phyloP scores from a whole-genome alignment of 768 basidiomycete genomes.

The Leccinum obscurum region DNA sequence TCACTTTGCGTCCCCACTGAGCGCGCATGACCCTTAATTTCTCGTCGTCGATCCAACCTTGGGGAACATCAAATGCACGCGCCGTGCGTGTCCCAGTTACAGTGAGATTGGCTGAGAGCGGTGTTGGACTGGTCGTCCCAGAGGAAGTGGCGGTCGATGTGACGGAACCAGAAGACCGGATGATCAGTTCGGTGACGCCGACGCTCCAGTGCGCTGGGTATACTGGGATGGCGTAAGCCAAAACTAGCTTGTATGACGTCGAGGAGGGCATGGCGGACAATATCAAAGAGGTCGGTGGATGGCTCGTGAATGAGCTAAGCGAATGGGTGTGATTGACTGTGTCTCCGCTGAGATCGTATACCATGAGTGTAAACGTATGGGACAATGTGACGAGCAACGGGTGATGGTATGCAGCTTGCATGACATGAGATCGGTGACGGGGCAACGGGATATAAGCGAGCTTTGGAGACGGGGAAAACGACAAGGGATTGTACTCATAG shows the following conservation, averaged over 20 bases:
- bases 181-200: conserved; percentile 74
- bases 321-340: conserved; percentile 60
- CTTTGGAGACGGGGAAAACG: conserved; percentile 40
- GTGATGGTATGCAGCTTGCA: conserved; percentile 74
- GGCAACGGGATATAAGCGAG: conserved; percentile 49
- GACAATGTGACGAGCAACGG: conserved; percentile 76
- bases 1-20: conserved; percentile 78
- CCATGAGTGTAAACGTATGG: conserved; percentile 59
- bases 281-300: conserved; percentile 79
- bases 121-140: conserved; percentile 7
- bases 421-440: conserved; percentile 47
- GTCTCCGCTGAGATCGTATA: conserved; percentile 68
- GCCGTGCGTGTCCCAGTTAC: conserved; percentile 62
- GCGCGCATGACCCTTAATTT: conserved; percentile 64
- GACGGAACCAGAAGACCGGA: conserved; percentile 38
- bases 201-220: conserved; percentile 82
- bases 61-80: conserved; percentile 69
- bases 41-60: conserved; percentile 68
- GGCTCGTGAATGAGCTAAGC: conserved; percentile 73
- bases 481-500: conserved; percentile 51
- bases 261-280: conserved; percentile 59
- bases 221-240: conserved; percentile 75
- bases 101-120: conserved; percentile 38
- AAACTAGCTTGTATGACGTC: conserved; percentile 65
- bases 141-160: conserved; percentile 10